phyloP scores from a whole-genome alignment of 2,329 filamentous ascomycete species.

The Zymoseptoria brevis region DNA sequence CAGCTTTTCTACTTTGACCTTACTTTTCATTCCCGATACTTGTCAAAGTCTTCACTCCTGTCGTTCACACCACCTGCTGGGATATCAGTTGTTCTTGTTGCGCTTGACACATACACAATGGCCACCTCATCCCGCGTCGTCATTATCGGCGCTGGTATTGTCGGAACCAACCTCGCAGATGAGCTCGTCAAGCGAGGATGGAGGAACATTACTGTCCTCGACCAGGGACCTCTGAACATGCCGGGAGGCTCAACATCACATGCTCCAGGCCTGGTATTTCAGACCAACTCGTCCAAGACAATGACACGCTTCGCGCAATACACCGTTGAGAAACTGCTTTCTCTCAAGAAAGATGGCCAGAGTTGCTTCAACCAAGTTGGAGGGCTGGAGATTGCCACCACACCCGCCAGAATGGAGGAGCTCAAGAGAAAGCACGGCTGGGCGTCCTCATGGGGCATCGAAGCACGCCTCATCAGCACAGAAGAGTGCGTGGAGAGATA shows the following conservation, averaged over 20 bases:
- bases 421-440: conserved; percentile 56
- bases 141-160: conserved; percentile 57
- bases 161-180: conserved; percentile 56
- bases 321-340: conserved; percentile 53
- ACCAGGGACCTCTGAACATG: conserved; percentile 55
- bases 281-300: conserved; percentile 51
- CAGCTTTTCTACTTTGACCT: background rate
- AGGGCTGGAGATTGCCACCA: conserved; percentile 56
- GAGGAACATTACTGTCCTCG: conserved; percentile 56
- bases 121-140: conserved; percentile 37
- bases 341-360: conserved; percentile 42
- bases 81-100: background rate
- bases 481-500: conserved; percentile 49
- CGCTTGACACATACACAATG: conserved; percentile 21
- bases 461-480: conserved; percentile 43
- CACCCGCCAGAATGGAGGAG: conserved; percentile 50
- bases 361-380: conserved; percentile 57
- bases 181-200: conserved; percentile 56
- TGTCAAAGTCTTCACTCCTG: background rate
- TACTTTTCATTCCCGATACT: background rate
- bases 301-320: conserved; percentile 54
- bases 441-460: conserved; percentile 54
- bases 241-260: conserved; percentile 60
- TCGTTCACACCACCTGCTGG: background rate
- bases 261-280: conserved; percentile 57